Conservation (phyloP, 768 basidiomycete genomes). For the Agrocybe pediades region DNA sequence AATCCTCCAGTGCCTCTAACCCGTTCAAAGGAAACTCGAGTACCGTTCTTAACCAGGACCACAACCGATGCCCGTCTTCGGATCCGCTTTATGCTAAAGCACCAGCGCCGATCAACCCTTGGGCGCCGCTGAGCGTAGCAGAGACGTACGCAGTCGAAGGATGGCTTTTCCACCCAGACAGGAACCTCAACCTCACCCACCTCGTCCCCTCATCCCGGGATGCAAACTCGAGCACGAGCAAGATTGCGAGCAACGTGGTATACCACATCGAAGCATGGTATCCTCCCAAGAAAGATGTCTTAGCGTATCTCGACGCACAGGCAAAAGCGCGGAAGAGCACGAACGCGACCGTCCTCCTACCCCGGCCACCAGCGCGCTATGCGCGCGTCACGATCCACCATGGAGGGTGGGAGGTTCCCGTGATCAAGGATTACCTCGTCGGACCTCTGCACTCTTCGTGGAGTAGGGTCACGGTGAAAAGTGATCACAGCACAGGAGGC, state of each 20-base stretch:
- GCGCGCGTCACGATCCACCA: slow-evolving; percentile 56
- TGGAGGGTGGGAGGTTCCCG: slow-evolving; percentile 40
- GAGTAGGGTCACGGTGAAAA: slow-evolving; percentile 35
- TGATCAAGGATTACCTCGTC: slow-evolving; percentile 56
- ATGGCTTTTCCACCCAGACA: slow-evolving; percentile 47
- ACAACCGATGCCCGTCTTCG: slow-evolving; percentile 32
- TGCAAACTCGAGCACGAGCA: slow-evolving; percentile 7
- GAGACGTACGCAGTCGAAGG: slow-evolving; percentile 44
- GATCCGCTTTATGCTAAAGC: slow-evolving; percentile 33
- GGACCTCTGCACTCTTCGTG: slow-evolving; percentile 68
- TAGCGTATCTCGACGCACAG: slow-evolving; percentile 42
- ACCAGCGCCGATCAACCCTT: slow-evolving; percentile 49
- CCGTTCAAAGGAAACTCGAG: no score
- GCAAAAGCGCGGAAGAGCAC: no score
- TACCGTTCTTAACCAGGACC: neutral
- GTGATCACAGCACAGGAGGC: no score
- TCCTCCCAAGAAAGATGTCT: slow-evolving; percentile 48
- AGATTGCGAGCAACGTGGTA: slow-evolving; percentile 49
- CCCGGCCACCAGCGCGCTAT: slow-evolving; percentile 33
- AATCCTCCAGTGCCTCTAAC: no score
- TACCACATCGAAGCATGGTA: slow-evolving; percentile 51
- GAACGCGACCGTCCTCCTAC: slow-evolving; percentile 22
- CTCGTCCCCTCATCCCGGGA: neutral
- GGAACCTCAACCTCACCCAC: slow-evolving; percentile 49
- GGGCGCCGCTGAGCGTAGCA: slow-evolving; percentile 48